These are phyloP conservation scores for Penicillium sp. DNA, from an alignment of 2,329 filamentous ascomycete genomes.

Conservation along the genomic window DNA sequence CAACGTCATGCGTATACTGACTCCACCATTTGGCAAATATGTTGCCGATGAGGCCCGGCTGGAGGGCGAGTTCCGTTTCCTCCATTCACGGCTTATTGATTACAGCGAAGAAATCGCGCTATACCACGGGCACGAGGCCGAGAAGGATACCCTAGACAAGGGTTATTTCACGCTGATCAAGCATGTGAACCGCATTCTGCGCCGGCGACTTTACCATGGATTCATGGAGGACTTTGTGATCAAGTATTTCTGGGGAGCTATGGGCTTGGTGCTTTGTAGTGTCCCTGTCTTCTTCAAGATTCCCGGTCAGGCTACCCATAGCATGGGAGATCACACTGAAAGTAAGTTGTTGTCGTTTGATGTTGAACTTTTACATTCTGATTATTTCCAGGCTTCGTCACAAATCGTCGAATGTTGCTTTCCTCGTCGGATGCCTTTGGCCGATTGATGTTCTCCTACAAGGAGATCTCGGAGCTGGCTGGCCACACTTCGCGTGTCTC, in stretches of 20 bases:
- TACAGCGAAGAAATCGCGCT: slow-evolving; percentile 93
- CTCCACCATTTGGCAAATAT: slow-evolving; percentile 94
- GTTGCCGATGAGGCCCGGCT: slow-evolving; percentile 93
- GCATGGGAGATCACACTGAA: slow-evolving; percentile 57
- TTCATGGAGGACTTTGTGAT: slow-evolving; percentile 99
- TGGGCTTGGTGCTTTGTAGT: slow-evolving; percentile 88
- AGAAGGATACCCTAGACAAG: slow-evolving; percentile 96
- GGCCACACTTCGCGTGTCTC: slow-evolving; percentile 93
- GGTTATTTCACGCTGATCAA: slow-evolving; percentile 99
- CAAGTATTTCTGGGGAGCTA: slow-evolving; percentile 97
- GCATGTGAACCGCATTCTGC: slow-evolving; percentile 93
- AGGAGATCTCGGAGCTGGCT: slow-evolving; percentile 92
- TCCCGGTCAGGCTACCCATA: slow-evolving; percentile 62
- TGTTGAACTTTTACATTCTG: not conserved
- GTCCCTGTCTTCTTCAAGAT: slow-evolving; percentile 95
- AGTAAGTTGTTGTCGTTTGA: slow-evolving; percentile 43
- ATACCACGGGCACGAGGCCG: slow-evolving; percentile 86
- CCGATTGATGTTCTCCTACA: slow-evolving; percentile 95
- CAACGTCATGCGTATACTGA: slow-evolving; percentile 87
- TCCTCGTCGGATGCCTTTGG: slow-evolving; percentile 95
- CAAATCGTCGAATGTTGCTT: slow-evolving; percentile 86
- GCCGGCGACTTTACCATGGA: slow-evolving; percentile 91
- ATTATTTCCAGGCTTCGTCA: slow-evolving; percentile 68
- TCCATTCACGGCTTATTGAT: slow-evolving; percentile 91
- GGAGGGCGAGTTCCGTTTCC: slow-evolving; percentile 94